Conservation (phyloP, 2,329 filamentous ascomycete species). For the Fusarium duplospermum region DNA sequence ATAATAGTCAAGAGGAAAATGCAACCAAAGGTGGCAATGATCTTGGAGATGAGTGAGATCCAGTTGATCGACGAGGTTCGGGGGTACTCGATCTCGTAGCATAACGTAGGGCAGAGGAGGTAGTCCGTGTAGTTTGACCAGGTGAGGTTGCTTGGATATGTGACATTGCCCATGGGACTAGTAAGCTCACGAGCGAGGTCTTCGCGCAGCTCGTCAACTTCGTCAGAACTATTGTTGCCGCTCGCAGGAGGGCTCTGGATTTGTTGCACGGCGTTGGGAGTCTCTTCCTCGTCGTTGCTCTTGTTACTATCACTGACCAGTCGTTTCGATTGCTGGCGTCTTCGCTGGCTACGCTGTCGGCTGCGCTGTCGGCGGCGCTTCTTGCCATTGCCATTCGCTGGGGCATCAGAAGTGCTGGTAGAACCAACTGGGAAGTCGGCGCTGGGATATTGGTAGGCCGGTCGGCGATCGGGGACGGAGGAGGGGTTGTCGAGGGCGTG, state of each 20-base stretch:
- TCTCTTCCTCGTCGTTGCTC: constrained; percentile 45
- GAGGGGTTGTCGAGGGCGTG: constrained; percentile 80
- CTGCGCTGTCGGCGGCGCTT: constrained; percentile 39
- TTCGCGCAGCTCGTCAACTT: constrained; percentile 79
- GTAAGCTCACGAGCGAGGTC: constrained; percentile 92
- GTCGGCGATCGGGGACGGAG: constrained; percentile 70
- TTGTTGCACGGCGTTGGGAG: background rate
- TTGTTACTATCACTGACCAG: constrained; percentile 35
- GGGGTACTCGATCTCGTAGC: constrained; percentile 97
- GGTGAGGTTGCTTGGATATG: constrained; percentile 90
- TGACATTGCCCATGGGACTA: constrained; percentile 88
- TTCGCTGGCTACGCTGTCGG: constrained; percentile 32
- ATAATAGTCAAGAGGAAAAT: constrained; percentile 94
- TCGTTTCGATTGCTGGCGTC: constrained; percentile 26
- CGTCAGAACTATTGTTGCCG: constrained; percentile 51
- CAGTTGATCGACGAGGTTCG: constrained; percentile 80
- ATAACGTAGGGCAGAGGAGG: constrained; percentile 91
- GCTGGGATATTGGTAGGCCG: constrained; percentile 81
- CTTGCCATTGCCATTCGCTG: constrained; percentile 31
- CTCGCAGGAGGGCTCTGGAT: constrained; percentile 33
- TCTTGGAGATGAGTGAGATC: constrained; percentile 85
- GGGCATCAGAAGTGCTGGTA: constrained; percentile 44
- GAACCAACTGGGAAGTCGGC: constrained; percentile 60
- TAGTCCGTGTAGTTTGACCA: constrained; percentile 86
- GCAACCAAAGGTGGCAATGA: constrained; percentile 91